phyloP scores from a whole-genome alignment of 2,329 filamentous ascomycete genomes.

The Beauveria brongniartii region DNA sequence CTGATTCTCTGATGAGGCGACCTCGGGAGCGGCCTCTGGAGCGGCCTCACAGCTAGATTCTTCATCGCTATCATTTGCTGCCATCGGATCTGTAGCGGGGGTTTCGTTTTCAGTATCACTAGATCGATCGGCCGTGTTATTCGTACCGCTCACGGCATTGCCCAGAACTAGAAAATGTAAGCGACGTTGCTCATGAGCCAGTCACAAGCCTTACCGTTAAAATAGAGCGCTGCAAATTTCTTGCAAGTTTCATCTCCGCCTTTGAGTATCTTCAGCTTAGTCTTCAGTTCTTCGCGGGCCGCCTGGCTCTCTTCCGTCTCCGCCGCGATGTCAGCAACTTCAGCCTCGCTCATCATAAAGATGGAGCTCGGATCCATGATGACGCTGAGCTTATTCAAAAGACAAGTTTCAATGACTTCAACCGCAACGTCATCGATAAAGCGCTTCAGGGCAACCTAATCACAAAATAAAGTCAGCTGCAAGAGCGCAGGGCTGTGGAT shows the following conservation, averaged over 20 bases:
- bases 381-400: conserved; percentile 15
- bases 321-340: conserved; percentile 16
- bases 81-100: background rate
- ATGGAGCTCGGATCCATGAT: conserved; percentile 16
- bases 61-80: background rate
- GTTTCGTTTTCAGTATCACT: background rate
- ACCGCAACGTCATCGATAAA: conserved; percentile 19
- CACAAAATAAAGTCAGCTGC: background rate
- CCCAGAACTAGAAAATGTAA: background rate
- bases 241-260: background rate
- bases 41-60: background rate
- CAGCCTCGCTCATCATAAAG: conserved; percentile 13
- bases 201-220: background rate
- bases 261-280: background rate
- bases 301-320: conserved; percentile 14
- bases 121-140: background rate
- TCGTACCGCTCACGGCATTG: background rate
- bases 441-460: conserved; percentile 16
- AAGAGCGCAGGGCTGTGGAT: background rate
- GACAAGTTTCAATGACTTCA: conserved; percentile 18
- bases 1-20: background rate
- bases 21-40: background rate
- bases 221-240: background rate
- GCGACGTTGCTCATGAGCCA: background rate
- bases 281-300: background rate